Evolutionary conservation across 495 filamentous ascomycete species (phyloP), one percentile per base, ranked within the genome.

Genomic region (Aspergillus sparsus): DNA sequence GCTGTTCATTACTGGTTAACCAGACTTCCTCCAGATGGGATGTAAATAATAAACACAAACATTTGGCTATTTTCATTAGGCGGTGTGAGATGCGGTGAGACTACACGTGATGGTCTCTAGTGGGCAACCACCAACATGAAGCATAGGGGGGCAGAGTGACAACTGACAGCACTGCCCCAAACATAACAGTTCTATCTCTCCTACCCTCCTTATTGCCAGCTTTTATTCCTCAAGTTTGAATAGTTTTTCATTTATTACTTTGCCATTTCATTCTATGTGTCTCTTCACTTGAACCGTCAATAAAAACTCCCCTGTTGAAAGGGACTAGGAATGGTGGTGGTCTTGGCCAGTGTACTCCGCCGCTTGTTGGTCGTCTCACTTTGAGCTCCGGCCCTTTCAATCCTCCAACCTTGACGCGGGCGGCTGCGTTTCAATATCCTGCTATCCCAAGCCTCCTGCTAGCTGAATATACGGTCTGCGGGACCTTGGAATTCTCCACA

Each of bases 361-460:
- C 66, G 65, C 67, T 64, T 68, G 62, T 69, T 71, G 63, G 67
- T 27, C 21, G 21, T 72, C 67, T 72, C 67, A 68, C 65, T 64
- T 62, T 68, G 63, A 68, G 64, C 62, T 70, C 45, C 67, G 63
- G 64, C 65, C 52, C 52, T 62, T 62, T 62, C 57, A 62, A 55
- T 53, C 63, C 60, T 39, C 60, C 56, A 53, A 45, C 55, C 50
- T 61, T 52, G 44, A 61, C 64, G 50, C 68, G 45, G 62, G 56
- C 60, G 57, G 36, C 50, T 64, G 47, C 65, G 45, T 57, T 42
- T 21, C 49, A 37, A 32, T 32, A 46, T 35, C 13, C 37, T 21
- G 50, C 45, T 41, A 11, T 57, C 31, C 54, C 47, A 41, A 53
- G 41, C 52, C 12, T 16, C 53, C 31, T 49, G 42, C 45, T 37